Evolutionary conservation across 495 filamentous ascomycete genomes (phyloP), one percentile per base, ranked within the genome.

Genomic region (Neurospora sp.): DNA sequence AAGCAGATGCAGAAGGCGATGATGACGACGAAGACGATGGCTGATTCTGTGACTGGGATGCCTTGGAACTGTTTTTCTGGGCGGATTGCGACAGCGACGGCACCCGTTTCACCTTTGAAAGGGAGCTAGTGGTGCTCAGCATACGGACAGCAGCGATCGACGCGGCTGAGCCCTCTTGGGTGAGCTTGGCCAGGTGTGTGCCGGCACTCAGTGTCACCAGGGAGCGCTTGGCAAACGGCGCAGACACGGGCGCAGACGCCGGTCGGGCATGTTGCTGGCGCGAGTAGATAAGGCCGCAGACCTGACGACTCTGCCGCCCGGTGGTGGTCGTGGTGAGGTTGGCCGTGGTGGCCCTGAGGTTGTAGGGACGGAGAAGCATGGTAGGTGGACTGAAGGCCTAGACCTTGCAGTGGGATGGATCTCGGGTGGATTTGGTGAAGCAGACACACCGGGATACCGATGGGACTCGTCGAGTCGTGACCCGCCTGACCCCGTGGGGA

Each of bases 361-460:
- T 59, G 72, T 70, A 73, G n/a, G 75, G 71, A 40, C 74, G 78
- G 65, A 76, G 77, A 69, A 80, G 71, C 74, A 74, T 79, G 35
- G 27, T 37, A 65, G 31, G 14, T 12, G 31, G 14, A 35, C 53
- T 31, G 53, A 9, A 37, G 53, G 27, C 27, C 53, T 61, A 31
- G 12, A 61, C 47, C 47, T 61, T 59, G 47, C 47, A 27, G 47
- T 27, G 47, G 45, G 9, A 59, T 27, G 47, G 47, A 59, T 59
- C 47, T 59, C 47, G n/a, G n/a, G 47, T 59, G 47, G 47, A 27
- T 59, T 59, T 65, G 22, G 53, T 65, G 53, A 65, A 65, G 53
- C 12, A 65, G 27, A 31, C 53, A 61, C 22, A 31, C 53, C 14
- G 53, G 53, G 53, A 35, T 35, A 65, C 53, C 53, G 53, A 61